Evolutionary conservation across 129 eudicot genomes (phyloP).

Genomic region (Oenanthe sinensis): DNA sequence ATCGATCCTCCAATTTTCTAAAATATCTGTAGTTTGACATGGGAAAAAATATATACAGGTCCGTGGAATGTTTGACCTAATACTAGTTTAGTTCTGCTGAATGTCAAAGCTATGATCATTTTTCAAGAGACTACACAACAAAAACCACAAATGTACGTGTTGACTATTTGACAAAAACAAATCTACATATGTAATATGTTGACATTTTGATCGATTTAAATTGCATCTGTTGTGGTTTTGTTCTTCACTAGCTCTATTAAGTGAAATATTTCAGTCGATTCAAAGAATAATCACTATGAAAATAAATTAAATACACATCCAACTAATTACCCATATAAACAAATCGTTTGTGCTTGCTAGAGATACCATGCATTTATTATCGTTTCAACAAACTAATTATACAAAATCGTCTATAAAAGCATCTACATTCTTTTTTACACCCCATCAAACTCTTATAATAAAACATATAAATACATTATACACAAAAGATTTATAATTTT

Average conservation of each 20-base stretch:
- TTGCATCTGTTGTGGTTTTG: background rate
- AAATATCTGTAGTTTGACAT: too few species aligned
- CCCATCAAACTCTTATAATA: background rate
- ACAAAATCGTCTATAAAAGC: background rate
- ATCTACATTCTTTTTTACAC: background rate
- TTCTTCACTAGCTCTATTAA: background rate
- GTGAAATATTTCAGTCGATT: background rate
- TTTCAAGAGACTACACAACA: background rate
- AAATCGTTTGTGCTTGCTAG: background rate
- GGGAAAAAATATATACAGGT: too few species aligned
- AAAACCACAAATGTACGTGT: background rate
- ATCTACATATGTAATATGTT: background rate
- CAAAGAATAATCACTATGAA: background rate
- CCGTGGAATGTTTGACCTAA: background rate
- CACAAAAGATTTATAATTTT: background rate
- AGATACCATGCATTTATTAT: background rate
- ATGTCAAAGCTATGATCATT: background rate
- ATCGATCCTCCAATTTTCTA: too few species aligned
- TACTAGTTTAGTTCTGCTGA: background rate
- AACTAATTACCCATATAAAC: background rate
- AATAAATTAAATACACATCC: background rate
- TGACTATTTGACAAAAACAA: background rate
- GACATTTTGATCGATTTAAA: background rate
- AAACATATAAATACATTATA: background rate
- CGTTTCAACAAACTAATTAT: background rate